Base-by-base conservation (phyloP, 2,329 filamentous ascomycete genomes). In the Hortaea sp. region DNA sequence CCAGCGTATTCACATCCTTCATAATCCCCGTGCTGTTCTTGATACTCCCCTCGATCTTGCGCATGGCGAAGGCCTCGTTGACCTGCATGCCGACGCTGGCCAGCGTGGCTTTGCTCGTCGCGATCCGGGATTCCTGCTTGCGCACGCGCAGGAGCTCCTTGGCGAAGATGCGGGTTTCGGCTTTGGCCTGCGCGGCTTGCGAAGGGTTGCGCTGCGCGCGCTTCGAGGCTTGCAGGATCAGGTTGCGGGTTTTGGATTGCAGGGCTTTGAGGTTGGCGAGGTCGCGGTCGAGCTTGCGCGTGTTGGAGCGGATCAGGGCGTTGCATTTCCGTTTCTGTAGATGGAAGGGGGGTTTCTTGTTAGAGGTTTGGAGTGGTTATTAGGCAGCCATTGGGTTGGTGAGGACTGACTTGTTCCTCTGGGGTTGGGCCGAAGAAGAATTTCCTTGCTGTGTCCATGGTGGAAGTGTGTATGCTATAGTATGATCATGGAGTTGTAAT, bases 71-170 rank as follows among this genome's bases (percentile, higher is more conserved):
- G 1, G 92, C 89, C 70, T 97, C 90, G 61, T 89, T 88, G 61
- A 98, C 90, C 69, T 97, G 92, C 88, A 97, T 94, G 67, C 90
- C 84, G 39, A 98, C 90, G 55, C 84, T 90, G 63, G 83, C 82
- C 41, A 98, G 78, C 69, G 97, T 92, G 1, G 92, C 92, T 64
- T 94, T 94, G 58, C 83, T 84, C 0, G 90, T 97, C 12, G 84
- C 75, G 35, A 97, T 76, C 4, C 92, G 81, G 29, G 75, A 70
- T 12, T 76, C 77, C 52, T 88, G 82, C 63, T 84, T 86, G 53
- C 92, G 85, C 49, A 87, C 79, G 44, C 85, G 82, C 52, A 97
- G 79, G 42, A 97, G 77, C 67, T 95, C 90, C 55, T 81, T 78
- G 27, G 92, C 92, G 66, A 95, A 95, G 53, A 84, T 82, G 55